phyloP scores from a whole-genome alignment of 148 eudicot species.

The Fagopyrum tataricum region DNA sequence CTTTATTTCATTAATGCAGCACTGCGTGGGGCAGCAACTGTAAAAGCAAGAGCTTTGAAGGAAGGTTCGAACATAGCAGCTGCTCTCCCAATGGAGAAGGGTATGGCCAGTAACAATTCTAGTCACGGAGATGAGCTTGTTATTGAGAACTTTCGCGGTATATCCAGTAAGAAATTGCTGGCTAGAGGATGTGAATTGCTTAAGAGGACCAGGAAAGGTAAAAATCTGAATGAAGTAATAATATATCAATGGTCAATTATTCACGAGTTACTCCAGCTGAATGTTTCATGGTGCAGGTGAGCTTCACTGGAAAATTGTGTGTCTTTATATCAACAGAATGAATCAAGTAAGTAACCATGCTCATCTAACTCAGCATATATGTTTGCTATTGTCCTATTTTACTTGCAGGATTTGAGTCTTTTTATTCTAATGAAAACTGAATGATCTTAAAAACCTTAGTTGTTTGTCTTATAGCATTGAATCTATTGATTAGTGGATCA shows the following conservation, averaged over 20 bases:
- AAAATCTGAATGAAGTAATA: not conserved
- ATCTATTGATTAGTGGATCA: slow-evolving; percentile 26
- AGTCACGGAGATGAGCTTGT: slow-evolving; percentile 61
- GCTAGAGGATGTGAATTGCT: slow-evolving; percentile 78
- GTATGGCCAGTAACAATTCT: slow-evolving; percentile 21
- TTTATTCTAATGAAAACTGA: no score
- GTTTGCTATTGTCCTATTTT: no score
- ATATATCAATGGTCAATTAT: not conserved
- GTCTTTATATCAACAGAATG: slow-evolving; percentile 66
- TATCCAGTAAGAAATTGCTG: slow-evolving; percentile 65
- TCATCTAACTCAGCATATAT: not conserved
- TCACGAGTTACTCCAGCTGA: not conserved
- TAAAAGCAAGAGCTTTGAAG: slow-evolving; percentile 88
- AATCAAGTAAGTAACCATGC: slow-evolving; percentile 43
- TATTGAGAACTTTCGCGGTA: slow-evolving; percentile 70
- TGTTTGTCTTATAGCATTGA: not conserved
- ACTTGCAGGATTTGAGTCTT: no score
- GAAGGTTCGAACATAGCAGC: slow-evolving; percentile 90
- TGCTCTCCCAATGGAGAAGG: slow-evolving; percentile 70
- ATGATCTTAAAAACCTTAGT: no score
- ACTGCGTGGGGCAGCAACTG: slow-evolving; percentile 79
- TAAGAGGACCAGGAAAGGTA: slow-evolving; percentile 87
- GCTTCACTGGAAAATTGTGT: slow-evolving; percentile 93
- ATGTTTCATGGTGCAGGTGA: slow-evolving; percentile 51
- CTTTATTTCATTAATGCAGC: slow-evolving; percentile 33